Evolutionary conservation across 2,329 filamentous ascomycete genomes (phyloP).

Genomic region (Trichocomaceae sp.): DNA sequence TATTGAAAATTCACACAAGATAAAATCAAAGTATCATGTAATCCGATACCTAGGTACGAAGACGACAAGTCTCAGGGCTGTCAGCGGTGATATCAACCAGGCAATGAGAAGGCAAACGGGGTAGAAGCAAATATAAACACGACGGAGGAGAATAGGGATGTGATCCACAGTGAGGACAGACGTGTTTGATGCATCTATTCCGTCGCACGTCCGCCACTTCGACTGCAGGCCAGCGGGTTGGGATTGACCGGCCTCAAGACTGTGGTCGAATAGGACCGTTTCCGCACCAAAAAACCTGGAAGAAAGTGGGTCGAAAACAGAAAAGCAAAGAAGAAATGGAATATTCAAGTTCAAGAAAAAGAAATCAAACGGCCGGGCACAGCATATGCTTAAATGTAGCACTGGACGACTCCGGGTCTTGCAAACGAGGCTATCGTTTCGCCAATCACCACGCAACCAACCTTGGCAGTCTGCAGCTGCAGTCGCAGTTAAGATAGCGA

Average conservation of each 20-base stretch:
- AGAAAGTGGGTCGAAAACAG: neutral
- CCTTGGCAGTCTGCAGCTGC: constrained; percentile 8
- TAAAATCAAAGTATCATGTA: neutral
- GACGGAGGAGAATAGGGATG: neutral
- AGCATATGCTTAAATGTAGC: neutral
- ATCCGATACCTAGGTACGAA: neutral
- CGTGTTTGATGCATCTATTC: constrained; percentile 4
- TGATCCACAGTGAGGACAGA: neutral
- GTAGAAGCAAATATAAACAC: neutral
- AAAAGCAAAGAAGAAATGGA: neutral
- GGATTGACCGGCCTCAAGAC: neutral
- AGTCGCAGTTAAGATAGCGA: constrained; percentile 4
- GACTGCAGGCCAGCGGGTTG: constrained; percentile 3
- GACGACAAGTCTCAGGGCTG: neutral
- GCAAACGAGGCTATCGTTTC: constrained; percentile 1
- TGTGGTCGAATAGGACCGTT: constrained; percentile 7
- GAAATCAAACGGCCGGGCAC: neutral
- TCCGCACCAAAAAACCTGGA: constrained; percentile 2
- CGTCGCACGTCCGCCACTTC: constrained; percentile 6
- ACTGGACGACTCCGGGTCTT: neutral
- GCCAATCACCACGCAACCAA: constrained; percentile 2
- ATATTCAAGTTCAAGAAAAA: neutral
- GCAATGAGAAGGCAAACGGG: neutral
- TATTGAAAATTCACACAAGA: neutral
- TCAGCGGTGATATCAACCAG: neutral